phyloP scores from a whole-genome alignment of 164 flowering plant species.

The Macadamia integrifolia region DNA sequence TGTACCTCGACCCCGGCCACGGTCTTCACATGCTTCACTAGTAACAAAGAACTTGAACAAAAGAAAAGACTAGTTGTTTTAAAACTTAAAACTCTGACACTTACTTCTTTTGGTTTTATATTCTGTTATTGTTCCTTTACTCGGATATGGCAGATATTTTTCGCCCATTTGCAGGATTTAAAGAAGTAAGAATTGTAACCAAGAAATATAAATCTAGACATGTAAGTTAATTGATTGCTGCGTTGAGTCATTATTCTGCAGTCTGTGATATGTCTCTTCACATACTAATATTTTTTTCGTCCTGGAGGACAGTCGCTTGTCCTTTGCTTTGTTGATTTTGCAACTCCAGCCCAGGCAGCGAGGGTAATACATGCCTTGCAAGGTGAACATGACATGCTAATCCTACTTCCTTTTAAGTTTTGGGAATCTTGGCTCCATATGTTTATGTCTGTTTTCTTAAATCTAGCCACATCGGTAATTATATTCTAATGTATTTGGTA shows the following conservation, averaged over 20 bases:
- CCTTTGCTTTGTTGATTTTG: constrained; percentile 90
- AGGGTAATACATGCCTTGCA: constrained; percentile 84
- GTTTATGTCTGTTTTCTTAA: constrained; percentile 6
- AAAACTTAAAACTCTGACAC: no score
- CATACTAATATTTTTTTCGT: constrained; percentile 30
- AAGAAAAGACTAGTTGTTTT: no score
- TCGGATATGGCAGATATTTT: constrained; percentile 59
- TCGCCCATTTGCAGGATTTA: constrained; percentile 93
- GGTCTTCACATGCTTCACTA: no score
- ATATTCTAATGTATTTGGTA: neutral
- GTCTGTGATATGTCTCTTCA: no score
- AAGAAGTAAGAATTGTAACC: constrained; percentile 86
- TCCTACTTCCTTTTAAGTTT: neutral
- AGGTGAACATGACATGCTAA: constrained; percentile 44
- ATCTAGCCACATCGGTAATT: constrained; percentile 3
- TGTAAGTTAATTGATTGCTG: constrained; percentile 41
- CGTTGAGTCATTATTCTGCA: constrained; percentile 1
- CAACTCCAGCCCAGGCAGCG: constrained; percentile 74
- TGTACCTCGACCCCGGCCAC: no score
- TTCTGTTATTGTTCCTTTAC: constrained; percentile 36
- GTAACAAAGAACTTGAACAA: no score
- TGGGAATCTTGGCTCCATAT: constrained; percentile 8
- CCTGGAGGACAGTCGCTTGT: constrained; percentile 76
- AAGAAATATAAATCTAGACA: constrained; percentile 59
- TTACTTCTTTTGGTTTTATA: neutral